Evolutionary conservation across 345 rosid species (phyloP), one percentile per base, ranked within the genome.

Genomic region (Angophora floribunda): DNA sequence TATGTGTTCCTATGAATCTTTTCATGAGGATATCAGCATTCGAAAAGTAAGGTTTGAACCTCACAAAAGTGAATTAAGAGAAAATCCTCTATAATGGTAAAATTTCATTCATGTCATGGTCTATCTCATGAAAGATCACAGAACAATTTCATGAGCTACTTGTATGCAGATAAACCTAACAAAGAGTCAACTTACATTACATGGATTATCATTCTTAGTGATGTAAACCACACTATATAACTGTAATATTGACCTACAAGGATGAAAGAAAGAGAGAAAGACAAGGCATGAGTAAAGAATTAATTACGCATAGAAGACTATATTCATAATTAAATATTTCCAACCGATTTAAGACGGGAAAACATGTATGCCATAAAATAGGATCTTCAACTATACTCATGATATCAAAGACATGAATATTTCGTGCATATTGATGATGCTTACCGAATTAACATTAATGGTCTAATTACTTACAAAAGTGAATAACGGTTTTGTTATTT

Each of bases 1-100:
- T 59, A 11, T 26, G 12, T n/a, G 3, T 59, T 5, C 10, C 30
- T 2, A 26, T 59, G 7, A 26, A 59, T 59, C 0, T 11, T 59
- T 63, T n/a, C 2, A n/a, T 0, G 32, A n/a, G 19, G 5, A 13
- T n/a, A 63, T 28, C 30, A 1, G 4, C 7, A 63, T n/a, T 63
- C 7, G 36, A n/a, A 63, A 63, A 63, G 9, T n/a, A 63, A 63
- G 0, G 17, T 4, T 63, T 63, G 70, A 12, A n/a, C 36, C 70
- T 63, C 36, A 28, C 17, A 63, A 63, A 63, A 63, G 16, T n/a
- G 9, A 63, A 59, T 59, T 59, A 26, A 59, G 12, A 50, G 3
- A 50, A 50, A 7, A 49, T 49, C 9, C 51, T 59, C 65, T 59
- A 59, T 26, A 26, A 26, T 59, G 11, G 30, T 59, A 59, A 26